A percentile compares a stretch with the other conserved stretches of the same genome.
phyloP scores from a whole-genome alignment of 768 basidiomycete genomes.

The Calocera cornea region DNA sequence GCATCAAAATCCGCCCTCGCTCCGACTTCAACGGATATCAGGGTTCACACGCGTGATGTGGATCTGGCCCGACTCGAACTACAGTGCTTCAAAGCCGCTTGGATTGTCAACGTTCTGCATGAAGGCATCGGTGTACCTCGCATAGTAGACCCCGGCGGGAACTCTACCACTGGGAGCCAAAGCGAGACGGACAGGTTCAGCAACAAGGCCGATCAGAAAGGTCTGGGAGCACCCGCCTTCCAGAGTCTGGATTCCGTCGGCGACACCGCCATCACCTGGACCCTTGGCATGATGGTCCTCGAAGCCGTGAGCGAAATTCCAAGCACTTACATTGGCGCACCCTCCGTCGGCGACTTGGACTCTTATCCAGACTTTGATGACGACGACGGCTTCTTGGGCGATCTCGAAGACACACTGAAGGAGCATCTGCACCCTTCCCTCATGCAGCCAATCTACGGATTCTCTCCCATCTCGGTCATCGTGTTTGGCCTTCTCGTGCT shows the following conservation, averaged over 20 bases:
- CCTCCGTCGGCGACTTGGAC: slow-evolving; percentile 62
- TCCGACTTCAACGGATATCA: slow-evolving; percentile 27
- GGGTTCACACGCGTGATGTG: slow-evolving; percentile 52
- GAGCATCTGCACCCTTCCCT: slow-evolving; percentile 55
- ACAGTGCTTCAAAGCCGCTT: slow-evolving; percentile 99
- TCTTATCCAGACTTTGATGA: slow-evolving; percentile 39
- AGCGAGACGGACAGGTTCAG: slow-evolving; percentile 29
- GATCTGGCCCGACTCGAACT: slow-evolving; percentile 79
- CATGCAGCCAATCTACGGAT: slow-evolving; percentile 29
- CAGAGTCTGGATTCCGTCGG: slow-evolving; percentile 87
- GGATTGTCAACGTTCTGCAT: slow-evolving; percentile 91
- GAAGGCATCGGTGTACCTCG: slow-evolving; percentile 92
- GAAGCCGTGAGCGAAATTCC: slow-evolving; percentile 85
- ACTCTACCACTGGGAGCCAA: slow-evolving; percentile 32
- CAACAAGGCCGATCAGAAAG: background rate
- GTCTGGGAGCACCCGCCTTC: slow-evolving; percentile 46
- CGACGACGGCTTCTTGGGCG: slow-evolving; percentile 40
- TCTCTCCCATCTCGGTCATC: background rate
- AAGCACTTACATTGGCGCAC: slow-evolving; percentile 25
- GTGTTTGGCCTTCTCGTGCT: background rate
- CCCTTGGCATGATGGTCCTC: slow-evolving; percentile 95
- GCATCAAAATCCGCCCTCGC: slow-evolving; percentile 17
- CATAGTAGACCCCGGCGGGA: slow-evolving; percentile 74
- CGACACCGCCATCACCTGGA: slow-evolving; percentile 93
- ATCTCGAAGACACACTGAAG: slow-evolving; percentile 48